Conservation (phyloP, 306 rosid genomes). For the Echinosophora koreensis region DNA sequence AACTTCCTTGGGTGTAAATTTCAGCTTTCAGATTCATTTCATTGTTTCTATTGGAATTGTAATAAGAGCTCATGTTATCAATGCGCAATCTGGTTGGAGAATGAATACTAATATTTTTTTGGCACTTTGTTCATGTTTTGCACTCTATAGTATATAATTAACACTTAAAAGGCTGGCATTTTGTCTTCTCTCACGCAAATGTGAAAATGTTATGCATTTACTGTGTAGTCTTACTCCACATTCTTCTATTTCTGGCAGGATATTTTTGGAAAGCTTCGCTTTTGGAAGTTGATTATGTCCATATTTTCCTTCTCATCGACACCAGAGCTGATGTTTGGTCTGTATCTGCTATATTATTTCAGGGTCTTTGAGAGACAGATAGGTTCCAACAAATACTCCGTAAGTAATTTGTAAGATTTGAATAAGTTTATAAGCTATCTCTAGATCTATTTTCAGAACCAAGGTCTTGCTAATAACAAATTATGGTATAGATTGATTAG, state of each 20-base stretch:
- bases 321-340: slow-evolving; percentile 94
- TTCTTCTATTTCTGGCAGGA: slow-evolving; percentile 67
- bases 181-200: neutral
- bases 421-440: neutral
- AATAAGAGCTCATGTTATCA: slow-evolving; percentile 31
- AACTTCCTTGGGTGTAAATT: neutral
- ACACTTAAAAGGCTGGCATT: slow-evolving; percentile 20
- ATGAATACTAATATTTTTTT: neutral
- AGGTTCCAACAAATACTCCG: slow-evolving; percentile 93
- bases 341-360: slow-evolving; percentile 92
- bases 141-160: slow-evolving; percentile 4
- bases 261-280: slow-evolving; percentile 78
- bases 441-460: slow-evolving; percentile 15
- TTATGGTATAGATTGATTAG: neutral
- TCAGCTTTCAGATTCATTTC: slow-evolving; percentile 29
- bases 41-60: slow-evolving; percentile 33
- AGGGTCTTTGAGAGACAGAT: slow-evolving; percentile 98
- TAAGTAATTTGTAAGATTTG: slow-evolving; percentile 49
- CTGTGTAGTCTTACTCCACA: neutral
- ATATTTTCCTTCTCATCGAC: slow-evolving; percentile 87
- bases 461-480: slow-evolving; percentile 10
- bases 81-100: slow-evolving; percentile 36
- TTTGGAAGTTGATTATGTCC: slow-evolving; percentile 84
- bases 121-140: slow-evolving; percentile 3
- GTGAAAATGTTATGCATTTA: slow-evolving; percentile 14